These are phyloP conservation scores for Populus deltoides DNA, from an alignment of 345 rosid genomes.

Conservation along the genomic window DNA sequence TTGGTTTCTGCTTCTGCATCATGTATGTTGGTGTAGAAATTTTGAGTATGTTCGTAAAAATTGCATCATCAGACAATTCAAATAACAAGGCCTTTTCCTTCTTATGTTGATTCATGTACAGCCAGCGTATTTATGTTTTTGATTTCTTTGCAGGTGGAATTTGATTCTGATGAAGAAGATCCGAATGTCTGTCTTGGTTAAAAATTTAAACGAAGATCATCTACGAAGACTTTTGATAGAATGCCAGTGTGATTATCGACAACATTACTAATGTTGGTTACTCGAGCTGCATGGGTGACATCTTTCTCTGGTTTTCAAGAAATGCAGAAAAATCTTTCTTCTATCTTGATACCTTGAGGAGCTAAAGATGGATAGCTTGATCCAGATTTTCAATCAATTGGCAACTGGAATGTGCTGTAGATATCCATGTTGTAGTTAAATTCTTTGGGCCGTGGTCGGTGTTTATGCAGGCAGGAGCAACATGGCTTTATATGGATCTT, in stretches of 20 bases:
- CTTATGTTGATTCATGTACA: background rate
- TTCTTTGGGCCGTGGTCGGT: too few species aligned
- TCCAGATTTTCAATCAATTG: background rate
- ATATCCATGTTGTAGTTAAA: too few species aligned
- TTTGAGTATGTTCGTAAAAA: background rate
- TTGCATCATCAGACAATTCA: background rate
- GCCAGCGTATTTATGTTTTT: background rate
- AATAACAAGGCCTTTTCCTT: background rate
- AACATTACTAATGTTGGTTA: background rate
- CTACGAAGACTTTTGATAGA: background rate
- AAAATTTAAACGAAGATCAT: background rate
- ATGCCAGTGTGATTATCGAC: background rate
- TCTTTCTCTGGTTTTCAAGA: background rate
- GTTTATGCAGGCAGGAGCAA: too few species aligned
- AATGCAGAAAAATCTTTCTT: background rate
- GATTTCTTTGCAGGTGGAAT: slow-evolving; percentile 37
- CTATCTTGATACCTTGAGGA: background rate
- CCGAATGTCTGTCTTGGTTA: slow-evolving; percentile 35
- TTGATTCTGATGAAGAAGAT: slow-evolving; percentile 49
- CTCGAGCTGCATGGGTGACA: background rate
- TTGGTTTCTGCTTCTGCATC: background rate
- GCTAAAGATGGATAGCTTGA: background rate
- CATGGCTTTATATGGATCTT: too few species aligned
- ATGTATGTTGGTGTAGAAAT: background rate
- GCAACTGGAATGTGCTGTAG: background rate